Conservation (phyloP, 2,329 filamentous ascomycete genomes). For the Aotearoamyces nothofagi region DNA sequence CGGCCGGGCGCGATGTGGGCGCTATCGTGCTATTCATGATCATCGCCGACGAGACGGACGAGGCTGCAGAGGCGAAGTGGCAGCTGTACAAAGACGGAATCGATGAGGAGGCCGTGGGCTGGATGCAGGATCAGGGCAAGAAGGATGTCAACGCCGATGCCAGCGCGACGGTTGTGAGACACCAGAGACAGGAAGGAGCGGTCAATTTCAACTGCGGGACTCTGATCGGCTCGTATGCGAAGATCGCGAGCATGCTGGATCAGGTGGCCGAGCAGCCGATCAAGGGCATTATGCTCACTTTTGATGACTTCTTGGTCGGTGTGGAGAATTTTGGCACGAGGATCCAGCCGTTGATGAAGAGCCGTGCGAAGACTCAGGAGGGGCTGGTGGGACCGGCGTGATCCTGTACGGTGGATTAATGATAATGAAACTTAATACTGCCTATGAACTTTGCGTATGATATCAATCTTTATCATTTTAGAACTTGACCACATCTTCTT, state of each 20-base stretch:
- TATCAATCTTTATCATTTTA: too few species aligned
- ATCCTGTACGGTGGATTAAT: too few species aligned
- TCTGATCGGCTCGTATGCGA: conserved; percentile 16
- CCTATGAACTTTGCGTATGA: too few species aligned
- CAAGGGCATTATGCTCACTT: conserved; percentile 20
- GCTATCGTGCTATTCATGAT: conserved; percentile 21
- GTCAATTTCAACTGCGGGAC: conserved; percentile 20
- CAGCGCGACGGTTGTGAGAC: conserved; percentile 14
- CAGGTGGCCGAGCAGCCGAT: conserved; percentile 17
- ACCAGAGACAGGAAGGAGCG: conserved; percentile 16
- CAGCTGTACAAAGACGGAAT: conserved; percentile 18
- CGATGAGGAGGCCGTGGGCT: conserved; percentile 18
- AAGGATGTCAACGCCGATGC: conserved; percentile 19
- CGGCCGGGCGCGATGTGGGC: conserved; percentile 18
- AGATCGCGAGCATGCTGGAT: conserved; percentile 19
- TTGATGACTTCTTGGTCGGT: conserved; percentile 19
- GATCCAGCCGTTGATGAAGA: conserved; percentile 22
- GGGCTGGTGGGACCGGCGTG: too few species aligned
- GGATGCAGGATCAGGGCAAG: conserved; percentile 18
- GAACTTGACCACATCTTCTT: too few species aligned
- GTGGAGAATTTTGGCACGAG: conserved; percentile 19
- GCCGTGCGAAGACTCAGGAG: too few species aligned
- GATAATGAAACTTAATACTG: too few species aligned
- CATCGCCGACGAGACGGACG: conserved; percentile 20
- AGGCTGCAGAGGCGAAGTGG: conserved; percentile 18